These are phyloP conservation scores for Cicer yamashitae DNA, from an alignment of 306 rosid genomes.

Conservation along the genomic window DNA sequence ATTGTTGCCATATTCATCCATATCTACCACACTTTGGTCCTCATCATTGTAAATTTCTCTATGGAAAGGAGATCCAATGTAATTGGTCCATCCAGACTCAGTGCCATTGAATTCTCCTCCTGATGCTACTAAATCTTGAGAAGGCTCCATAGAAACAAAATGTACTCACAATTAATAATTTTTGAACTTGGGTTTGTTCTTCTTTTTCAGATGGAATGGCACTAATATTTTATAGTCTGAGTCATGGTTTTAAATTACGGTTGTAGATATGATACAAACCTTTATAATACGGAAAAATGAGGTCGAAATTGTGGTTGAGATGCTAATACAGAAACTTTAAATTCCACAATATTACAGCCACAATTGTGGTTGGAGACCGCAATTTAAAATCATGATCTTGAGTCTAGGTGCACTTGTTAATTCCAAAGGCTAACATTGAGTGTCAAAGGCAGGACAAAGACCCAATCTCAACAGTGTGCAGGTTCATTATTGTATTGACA, in stretches of 20 bases:
- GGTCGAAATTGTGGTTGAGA: no score
- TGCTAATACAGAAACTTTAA: no score
- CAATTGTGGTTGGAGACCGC: no score
- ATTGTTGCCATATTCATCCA: conserved; percentile 29
- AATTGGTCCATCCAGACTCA: conserved; percentile 85
- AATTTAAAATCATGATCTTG: no score
- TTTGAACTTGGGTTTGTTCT: conserved; percentile 22
- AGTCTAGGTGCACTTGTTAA: not conserved
- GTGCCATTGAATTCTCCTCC: conserved; percentile 48
- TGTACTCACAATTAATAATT: conserved; percentile 24
- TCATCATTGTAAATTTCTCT: conserved; percentile 34
- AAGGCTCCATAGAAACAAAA: conserved; percentile 60
- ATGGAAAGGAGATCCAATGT: conserved; percentile 57
- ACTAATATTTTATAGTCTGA: conserved; percentile 31
- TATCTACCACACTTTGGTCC: conserved; percentile 12
- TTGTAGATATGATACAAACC: no score
- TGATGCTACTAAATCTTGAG: conserved; percentile 48
- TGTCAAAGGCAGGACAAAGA: conserved; percentile 52
- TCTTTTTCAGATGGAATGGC: conserved; percentile 23
- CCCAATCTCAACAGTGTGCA: conserved; percentile 59
- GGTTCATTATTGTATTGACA: conserved; percentile 64
- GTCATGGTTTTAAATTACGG: no score
- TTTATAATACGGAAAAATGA: no score
- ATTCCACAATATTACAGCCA: no score
- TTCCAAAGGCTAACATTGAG: conserved; percentile 35